A percentile compares a stretch with the other conserved stretches of the same genome.
These are phyloP conservation scores for Asterochloris erici DNA, from an alignment of 139 green algal species.

Conservation along the genomic window DNA sequence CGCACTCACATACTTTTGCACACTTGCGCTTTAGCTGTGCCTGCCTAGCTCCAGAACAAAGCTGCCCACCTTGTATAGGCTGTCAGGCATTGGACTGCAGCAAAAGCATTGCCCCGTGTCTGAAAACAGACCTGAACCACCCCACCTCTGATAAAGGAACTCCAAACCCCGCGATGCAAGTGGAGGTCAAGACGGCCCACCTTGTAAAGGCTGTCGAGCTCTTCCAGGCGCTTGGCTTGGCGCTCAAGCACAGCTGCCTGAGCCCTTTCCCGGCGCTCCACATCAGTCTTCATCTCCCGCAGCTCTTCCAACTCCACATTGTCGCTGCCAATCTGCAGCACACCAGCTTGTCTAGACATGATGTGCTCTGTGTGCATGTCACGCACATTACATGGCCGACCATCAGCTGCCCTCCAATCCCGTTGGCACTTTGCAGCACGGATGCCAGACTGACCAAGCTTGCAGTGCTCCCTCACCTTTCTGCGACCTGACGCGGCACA, in stretches of 20 bases:
- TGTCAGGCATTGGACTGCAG: neutral
- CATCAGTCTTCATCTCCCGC: conserved; percentile 86
- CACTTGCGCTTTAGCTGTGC: no score
- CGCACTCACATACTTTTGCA: no score
- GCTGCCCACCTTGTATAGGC: no score
- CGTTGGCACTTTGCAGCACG: no score
- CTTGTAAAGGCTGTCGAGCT: conserved; percentile 93
- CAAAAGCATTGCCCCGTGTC: neutral
- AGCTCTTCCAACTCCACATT: conserved; percentile 87
- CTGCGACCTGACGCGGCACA: no score
- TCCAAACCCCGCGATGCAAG: neutral
- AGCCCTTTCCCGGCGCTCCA: conserved; percentile 85
- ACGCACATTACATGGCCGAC: no score
- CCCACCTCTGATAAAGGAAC: neutral
- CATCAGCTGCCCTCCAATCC: no score
- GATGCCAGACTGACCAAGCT: no score
- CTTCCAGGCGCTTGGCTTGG: conserved; percentile 84
- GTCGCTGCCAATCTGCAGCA: conserved; percentile 44
- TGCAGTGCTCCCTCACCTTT: no score
- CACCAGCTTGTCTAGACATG: neutral
- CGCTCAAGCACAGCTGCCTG: conserved; percentile 83
- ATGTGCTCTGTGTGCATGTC: no score
- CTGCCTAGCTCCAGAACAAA: no score
- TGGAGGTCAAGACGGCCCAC: conserved; percentile 3
- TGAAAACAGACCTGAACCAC: neutral